Percentiles rank a stretch among this genome's conserved stretches.
Evolutionary conservation across 495 filamentous ascomycete species (phyloP).

Genomic region (Penicillium argentinense): DNA sequence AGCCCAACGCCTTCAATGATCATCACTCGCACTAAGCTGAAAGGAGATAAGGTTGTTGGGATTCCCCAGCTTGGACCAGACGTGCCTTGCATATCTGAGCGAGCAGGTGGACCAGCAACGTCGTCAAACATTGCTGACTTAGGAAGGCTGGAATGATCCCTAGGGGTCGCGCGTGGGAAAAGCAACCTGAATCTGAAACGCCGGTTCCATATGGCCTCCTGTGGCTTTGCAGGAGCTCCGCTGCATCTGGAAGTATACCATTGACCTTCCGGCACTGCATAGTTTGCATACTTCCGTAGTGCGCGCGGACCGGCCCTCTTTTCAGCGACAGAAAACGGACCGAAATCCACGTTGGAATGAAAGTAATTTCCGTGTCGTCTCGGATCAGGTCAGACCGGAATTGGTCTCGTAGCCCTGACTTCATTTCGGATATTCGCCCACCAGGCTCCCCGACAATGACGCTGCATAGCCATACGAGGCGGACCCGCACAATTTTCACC

Average conservation of each 20-base stretch:
- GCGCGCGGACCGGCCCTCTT: constrained; percentile 8
- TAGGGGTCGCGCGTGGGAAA: constrained; percentile 21
- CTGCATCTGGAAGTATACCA: neutral
- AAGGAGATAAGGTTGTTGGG: constrained; percentile 35
- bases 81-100: constrained; percentile 35
- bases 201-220: constrained; percentile 23
- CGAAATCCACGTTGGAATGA: constrained; percentile 4
- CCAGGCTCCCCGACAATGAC: neutral
- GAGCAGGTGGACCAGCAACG: constrained; percentile 19
- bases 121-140: constrained; percentile 26
- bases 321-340: neutral
- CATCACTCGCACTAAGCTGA: constrained; percentile 5
- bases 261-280: neutral
- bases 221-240: constrained; percentile 11
- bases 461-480: neutral
- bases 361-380: neutral
- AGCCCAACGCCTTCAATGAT: constrained; percentile 5
- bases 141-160: constrained; percentile 19
- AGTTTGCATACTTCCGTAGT: constrained; percentile 12
- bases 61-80: constrained; percentile 28
- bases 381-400: neutral
- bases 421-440: constrained; percentile 1
- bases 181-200: constrained; percentile 31
- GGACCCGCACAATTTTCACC: neutral
- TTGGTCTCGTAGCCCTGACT: neutral